phyloP scores from a whole-genome alignment of 1,139 yeast species.

The Protomyces arabidopsidicola region DNA sequence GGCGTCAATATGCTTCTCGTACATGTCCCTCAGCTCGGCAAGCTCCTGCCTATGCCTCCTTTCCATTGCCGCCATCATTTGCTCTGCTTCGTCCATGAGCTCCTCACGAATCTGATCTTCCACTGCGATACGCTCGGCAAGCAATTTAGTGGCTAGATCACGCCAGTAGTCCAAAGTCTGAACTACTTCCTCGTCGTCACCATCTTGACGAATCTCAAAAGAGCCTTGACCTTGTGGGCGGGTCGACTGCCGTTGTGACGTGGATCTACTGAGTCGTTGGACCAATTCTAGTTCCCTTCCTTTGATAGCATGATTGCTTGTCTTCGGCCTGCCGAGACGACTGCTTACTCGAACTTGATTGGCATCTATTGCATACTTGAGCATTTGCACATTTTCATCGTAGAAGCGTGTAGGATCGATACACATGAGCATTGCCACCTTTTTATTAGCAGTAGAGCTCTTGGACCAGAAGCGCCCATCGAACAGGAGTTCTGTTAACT shows the following conservation, averaged over 20 bases:
- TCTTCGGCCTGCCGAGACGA: neutral
- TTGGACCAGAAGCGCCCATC: neutral
- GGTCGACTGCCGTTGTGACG: neutral
- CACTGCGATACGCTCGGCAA: neutral
- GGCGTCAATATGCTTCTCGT: neutral
- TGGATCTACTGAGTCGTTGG: neutral
- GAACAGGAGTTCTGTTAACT: slow-evolving; percentile 47
- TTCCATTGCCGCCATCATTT: neutral
- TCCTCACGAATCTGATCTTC: neutral
- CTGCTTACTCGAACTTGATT: neutral
- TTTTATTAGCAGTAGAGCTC: slow-evolving; percentile 41
- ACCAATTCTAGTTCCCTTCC: neutral
- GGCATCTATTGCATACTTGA: slow-evolving; percentile 44
- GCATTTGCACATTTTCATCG: slow-evolving; percentile 52
- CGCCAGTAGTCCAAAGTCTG: neutral
- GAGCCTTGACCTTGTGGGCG: neutral
- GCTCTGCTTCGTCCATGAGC: neutral
- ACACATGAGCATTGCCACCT: slow-evolving; percentile 48
- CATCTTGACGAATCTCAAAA: neutral
- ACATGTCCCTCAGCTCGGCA: neutral
- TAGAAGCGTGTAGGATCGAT: slow-evolving; percentile 61
- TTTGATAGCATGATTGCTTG: neutral
- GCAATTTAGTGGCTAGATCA: neutral
- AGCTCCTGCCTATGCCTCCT: neutral
- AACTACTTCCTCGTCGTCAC: neutral